Evolutionary conservation across 805 yeast species (phyloP).

Genomic region (Wickerhamiella domercqiae): DNA sequence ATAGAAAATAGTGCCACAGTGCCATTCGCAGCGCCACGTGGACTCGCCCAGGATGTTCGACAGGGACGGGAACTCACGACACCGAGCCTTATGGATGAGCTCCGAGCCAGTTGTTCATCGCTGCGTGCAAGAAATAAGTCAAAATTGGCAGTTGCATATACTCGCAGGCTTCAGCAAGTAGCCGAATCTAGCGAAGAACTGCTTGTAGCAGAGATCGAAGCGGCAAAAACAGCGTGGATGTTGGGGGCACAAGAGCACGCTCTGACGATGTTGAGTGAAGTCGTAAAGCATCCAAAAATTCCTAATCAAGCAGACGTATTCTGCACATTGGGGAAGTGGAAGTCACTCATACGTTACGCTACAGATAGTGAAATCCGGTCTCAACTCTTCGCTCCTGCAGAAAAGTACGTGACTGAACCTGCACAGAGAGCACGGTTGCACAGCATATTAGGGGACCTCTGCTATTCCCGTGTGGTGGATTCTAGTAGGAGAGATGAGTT

Average conservation of each 20-base stretch:
- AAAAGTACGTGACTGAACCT: constrained; percentile 5
- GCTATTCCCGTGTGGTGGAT: constrained; percentile 24
- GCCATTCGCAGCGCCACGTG: no score
- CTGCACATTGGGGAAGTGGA: constrained; percentile 40
- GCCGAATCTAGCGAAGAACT: neutral
- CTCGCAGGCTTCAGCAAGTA: constrained; percentile 15
- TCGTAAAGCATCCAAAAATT: constrained; percentile 1
- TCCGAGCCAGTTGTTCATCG: constrained; percentile 4
- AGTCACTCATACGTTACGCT: constrained; percentile 54
- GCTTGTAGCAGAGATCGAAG: constrained; percentile 27
- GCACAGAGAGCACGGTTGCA: constrained; percentile 29
- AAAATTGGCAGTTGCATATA: constrained; percentile 16
- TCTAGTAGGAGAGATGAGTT: neutral
- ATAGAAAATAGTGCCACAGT: neutral
- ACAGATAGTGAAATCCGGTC: constrained; percentile 42
- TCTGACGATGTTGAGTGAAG: constrained; percentile 33
- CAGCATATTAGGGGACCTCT: constrained; percentile 54
- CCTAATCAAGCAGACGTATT: constrained; percentile 8
- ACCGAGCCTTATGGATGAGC: constrained; percentile 4
- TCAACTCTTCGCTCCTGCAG: constrained; percentile 39
- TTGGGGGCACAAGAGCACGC: constrained; percentile 43
- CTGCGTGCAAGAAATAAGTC: constrained; percentile 15
- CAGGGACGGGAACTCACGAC: neutral
- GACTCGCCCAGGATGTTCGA: neutral
- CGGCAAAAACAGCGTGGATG: constrained; percentile 53